Conservation (phyloP, 768 basidiomycete species). For the Leccinum uliginosum region DNA sequence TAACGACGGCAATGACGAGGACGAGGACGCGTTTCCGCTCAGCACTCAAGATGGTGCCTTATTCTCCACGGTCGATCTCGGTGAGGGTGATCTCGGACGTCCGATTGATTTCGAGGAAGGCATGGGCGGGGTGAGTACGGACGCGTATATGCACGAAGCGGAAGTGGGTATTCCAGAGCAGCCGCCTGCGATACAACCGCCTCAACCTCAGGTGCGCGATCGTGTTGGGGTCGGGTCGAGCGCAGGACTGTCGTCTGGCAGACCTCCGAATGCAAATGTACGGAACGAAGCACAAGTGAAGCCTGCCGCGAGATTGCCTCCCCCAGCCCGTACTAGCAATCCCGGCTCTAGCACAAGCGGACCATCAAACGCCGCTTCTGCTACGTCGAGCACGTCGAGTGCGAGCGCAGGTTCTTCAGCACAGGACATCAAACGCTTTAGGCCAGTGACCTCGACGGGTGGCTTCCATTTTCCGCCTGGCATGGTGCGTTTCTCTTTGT, state of each 20-base stretch:
- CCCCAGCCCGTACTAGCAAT: neutral
- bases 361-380: neutral
- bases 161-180: neutral
- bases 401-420: neutral
- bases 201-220: slow-evolving; percentile 9
- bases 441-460: slow-evolving; percentile 33
- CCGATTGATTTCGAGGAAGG: slow-evolving; percentile 41
- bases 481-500: slow-evolving; percentile 31
- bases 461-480: slow-evolving; percentile 49
- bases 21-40: slow-evolving; percentile 39
- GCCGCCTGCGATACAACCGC: neutral
- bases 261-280: neutral
- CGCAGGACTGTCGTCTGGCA: neutral
- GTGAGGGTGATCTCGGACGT: slow-evolving; percentile 37
- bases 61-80: slow-evolving; percentile 53
- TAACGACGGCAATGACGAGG: slow-evolving; percentile 25
- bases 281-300: slow-evolving; percentile 1
- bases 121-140: slow-evolving; percentile 12
- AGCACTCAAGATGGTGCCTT: slow-evolving; percentile 67
- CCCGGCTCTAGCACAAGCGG: neutral
- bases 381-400: slow-evolving; percentile 2
- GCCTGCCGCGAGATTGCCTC: neutral
- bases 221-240: neutral
- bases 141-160: slow-evolving; percentile 4
- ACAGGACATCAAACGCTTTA: neutral